Base-by-base conservation (phyloP, 129 eudicot species). In the Helichrysum umbraculigerum region DNA sequence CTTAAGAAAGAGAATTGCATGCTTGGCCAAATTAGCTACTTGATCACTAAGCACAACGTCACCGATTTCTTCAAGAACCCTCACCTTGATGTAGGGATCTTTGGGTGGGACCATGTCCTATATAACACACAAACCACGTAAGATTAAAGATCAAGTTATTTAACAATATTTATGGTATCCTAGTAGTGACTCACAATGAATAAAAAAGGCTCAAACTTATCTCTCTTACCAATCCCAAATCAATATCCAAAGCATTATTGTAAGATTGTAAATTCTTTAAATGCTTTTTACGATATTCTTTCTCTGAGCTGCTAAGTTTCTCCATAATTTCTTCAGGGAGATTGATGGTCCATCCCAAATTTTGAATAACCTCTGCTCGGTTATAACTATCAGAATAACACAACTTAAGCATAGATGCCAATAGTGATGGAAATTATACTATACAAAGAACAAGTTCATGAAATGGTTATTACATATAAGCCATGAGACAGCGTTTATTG, bases 401-500 rank as follows among this genome's bases (percentile, higher is more conserved):
- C 68, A 72, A 54, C 29, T 72, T 62, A 74, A 76, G 29, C 30
- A 63, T 37, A 78, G 32, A 71, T 33, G 66, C 47, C 44, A 30
- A 25, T 56, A 14, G 66, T 75, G 44, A 70, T 57, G 71, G 47
- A 39, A 59, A 66, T 20, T 29, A 61, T 28, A 61, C 22, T 14
- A 5, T 21, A 62, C 0, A 62, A 28, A 4, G 3, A 60, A 60
- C 22, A 6, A 77, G 76, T 20, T 78, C 5, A 64, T 7, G 2
- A 71, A 15, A 59, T 71, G 66, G 20, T 64, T 29, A 86, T 86
- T 85, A 94, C 97, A 86, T 89, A 78, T 91, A 95, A 57, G 99
- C 96, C 99, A 88, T 91, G 70, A 95, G 85, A 82, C 99, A 95
- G n/a, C 97, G 97, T 82, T 95, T 95, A 58, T 95, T 91, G 80